Evolutionary conservation across 1,284 basidiomycete species (phyloP).

Genomic region (Ganoderma resinaceum): DNA sequence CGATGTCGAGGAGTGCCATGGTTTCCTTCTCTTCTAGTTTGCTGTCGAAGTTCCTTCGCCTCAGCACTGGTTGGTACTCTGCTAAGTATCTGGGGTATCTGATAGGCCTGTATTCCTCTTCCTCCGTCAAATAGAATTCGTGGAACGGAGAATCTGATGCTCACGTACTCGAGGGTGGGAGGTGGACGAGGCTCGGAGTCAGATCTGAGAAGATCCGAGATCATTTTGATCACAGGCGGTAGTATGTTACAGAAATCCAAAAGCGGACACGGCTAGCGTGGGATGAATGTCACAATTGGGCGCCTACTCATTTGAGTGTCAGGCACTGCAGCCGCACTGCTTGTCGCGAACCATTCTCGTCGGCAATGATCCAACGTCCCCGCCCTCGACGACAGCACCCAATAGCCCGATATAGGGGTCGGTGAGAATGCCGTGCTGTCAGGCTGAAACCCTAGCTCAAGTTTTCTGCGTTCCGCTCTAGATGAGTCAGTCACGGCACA

Average conservation of each 20-base stretch:
- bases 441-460: background rate
- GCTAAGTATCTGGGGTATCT: background rate
- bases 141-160: background rate
- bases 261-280: background rate
- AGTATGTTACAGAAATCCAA: background rate
- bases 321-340: background rate
- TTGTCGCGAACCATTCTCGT: background rate
- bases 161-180: background rate
- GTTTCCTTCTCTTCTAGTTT: background rate
- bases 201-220: background rate
- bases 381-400: background rate
- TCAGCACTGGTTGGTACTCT: background rate
- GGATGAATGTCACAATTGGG: background rate
- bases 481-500: background rate
- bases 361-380: background rate
- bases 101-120: background rate
- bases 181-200: background rate
- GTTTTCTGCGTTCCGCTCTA: background rate
- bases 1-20: conserved; percentile 18
- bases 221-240: background rate
- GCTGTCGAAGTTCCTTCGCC: background rate
- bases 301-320: background rate
- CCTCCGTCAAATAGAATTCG: background rate
- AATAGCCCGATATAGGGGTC: background rate
- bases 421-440: background rate